Evolutionary conservation across 371 early-diverging fungal genomes (phyloP).

Genomic region (Mucor mucedo): DNA sequence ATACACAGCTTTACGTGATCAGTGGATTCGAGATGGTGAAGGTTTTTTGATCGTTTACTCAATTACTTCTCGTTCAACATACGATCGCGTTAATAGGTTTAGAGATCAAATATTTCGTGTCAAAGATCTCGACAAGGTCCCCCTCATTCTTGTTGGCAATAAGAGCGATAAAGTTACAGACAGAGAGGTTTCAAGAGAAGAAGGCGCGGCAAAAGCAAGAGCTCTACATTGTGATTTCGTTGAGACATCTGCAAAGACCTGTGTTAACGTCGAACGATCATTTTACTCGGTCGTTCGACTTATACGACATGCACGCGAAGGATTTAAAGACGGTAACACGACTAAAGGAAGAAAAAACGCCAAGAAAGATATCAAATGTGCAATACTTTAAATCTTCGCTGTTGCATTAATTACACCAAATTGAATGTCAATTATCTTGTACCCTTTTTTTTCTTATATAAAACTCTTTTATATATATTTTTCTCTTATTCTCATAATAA

Average conservation of each 20-base stretch:
- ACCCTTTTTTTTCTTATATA: too few relatives aligned
- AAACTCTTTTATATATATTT: too few relatives aligned
- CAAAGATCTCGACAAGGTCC: conserved; percentile 80
- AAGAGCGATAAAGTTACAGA: conserved; percentile 85
- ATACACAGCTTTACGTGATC: conserved; percentile 37
- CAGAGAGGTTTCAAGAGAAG: conserved; percentile 78
- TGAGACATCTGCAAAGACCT: conserved; percentile 91
- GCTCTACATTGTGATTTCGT: conserved; percentile 77
- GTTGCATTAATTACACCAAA: too few relatives aligned
- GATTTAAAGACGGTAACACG: conserved; percentile 4
- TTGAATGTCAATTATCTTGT: too few relatives aligned
- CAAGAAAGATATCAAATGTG: conserved; percentile 25
- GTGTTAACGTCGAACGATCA: conserved; percentile 84
- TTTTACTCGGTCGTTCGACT: conserved; percentile 70
- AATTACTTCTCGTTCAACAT: conserved; percentile 86
- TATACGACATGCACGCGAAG: conserved; percentile 24
- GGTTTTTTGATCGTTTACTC: conserved; percentile 91
- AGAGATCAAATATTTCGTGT: conserved; percentile 84
- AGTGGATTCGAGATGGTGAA: conserved; percentile 88
- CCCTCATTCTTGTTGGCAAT: conserved; percentile 94
- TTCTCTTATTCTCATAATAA: too few relatives aligned
- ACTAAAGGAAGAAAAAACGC: conserved; percentile 15
- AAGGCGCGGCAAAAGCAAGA: conserved; percentile 82
- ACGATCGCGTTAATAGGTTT: conserved; percentile 83
- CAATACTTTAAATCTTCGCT: conserved; percentile 7